A percentile compares a stretch with the other conserved stretches of the same genome.
Evolutionary conservation across 441 rosid genomes (phyloP).

Genomic region (Gossypium laxum): DNA sequence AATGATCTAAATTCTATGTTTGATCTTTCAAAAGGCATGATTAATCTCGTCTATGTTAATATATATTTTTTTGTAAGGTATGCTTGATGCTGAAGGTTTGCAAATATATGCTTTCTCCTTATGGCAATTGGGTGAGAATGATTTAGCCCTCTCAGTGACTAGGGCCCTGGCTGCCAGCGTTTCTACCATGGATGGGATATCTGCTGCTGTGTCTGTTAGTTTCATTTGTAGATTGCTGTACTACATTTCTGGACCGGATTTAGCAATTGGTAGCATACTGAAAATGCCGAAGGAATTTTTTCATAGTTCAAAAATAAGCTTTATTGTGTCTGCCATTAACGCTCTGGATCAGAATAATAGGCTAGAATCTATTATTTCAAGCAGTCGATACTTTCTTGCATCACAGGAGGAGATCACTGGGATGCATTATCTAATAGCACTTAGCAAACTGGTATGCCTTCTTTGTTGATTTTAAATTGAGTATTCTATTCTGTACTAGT

Average conservation of each 20-base stretch:
- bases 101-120: conserved; percentile 75
- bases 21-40: background rate
- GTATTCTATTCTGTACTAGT: conserved; percentile 11
- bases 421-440: conserved; percentile 73
- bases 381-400: conserved; percentile 37
- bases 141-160: conserved; percentile 51
- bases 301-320: conserved; percentile 59
- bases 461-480: conserved; percentile 8
- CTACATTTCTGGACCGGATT: conserved; percentile 61
- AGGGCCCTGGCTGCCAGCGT: conserved; percentile 51
- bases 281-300: conserved; percentile 65
- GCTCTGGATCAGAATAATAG: conserved; percentile 62
- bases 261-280: conserved; percentile 55
- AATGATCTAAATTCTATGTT: background rate
- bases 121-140: conserved; percentile 69
- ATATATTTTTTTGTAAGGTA: conserved; percentile 28
- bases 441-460: conserved; percentile 61
- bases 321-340: conserved; percentile 59
- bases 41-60: background rate
- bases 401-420: conserved; percentile 49
- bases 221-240: conserved; percentile 75
- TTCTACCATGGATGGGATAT: conserved; percentile 45
- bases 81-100: conserved; percentile 61
- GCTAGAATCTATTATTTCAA: conserved; percentile 54
- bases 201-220: conserved; percentile 55